Base-by-base conservation (phyloP, 2,329 filamentous ascomycete species). In the Penicillium olsonii region DNA sequence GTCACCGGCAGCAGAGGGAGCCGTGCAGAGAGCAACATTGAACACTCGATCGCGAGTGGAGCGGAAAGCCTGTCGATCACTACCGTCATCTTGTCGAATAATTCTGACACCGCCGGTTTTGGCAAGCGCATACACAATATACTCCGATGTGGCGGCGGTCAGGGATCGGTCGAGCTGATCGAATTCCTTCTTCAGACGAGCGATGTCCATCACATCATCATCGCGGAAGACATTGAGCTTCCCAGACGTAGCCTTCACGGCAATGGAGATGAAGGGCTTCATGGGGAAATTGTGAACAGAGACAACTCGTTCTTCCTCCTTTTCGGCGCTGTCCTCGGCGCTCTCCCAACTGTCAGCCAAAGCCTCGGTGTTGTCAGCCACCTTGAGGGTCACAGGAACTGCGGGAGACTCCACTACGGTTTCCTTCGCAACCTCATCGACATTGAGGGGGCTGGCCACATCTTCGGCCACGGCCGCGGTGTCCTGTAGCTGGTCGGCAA, bases 141-240 rank as follows among this genome's bases (percentile, higher is more conserved):
- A 96, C 52, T 87, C 87, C 65, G 90, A 86, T 20, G 90, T 92
- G 15, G 92, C 92, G 5, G 92, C 88, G 42, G 92, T 92, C 26
- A 99, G 81, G 55, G 92, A 95, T 57, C 95, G 88, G 67, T 99
- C 94, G 54, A 96, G 87, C 74, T 97, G 94, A 66, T 99, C 94
- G 63, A 97, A 97, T 5, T 96, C 91, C 75, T 97, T 97, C 80
- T 96, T 96, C 56, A 97, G 80, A 50, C 91, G 84, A 43, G 94
- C 92, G 66, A 99, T 94, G 61, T 96, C 90, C 78, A 96, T 88
- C 62, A 96, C 85, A 37, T 87, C 82, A 58, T 92, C 87, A 49
- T 90, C 84, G 31, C 87, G 85, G 69, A 97, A 78, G 69, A 50
- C 84, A 77, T 67, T 84, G 78, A 73, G 71, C 67, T 64, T 80